Evolutionary conservation across 805 yeast species (phyloP).

Genomic region (Naumovozyma dairenensis): DNA sequence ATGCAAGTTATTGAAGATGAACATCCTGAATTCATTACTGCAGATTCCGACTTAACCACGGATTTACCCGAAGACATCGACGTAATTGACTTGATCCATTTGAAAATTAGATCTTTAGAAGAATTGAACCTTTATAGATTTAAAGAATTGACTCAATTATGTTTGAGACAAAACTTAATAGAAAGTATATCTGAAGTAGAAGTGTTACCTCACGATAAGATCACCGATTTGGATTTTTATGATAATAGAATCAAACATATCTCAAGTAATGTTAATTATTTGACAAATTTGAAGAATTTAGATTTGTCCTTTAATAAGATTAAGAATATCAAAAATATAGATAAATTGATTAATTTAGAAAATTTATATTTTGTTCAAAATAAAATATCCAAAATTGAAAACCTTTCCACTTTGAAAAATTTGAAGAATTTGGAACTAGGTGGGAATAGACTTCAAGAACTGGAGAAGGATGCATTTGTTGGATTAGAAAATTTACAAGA

Average conservation of each 20-base stretch:
- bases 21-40: constrained; percentile 44
- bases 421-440: constrained; percentile 77
- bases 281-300: constrained; percentile 45
- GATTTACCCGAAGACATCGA: constrained; percentile 49
- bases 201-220: constrained; percentile 38
- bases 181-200: constrained; percentile 67
- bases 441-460: constrained; percentile 60
- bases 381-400: constrained; percentile 62
- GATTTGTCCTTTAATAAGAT: constrained; percentile 89
- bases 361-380: constrained; percentile 84
- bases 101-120: constrained; percentile 55
- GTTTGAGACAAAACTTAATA: constrained; percentile 76
- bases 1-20: constrained; percentile 27
- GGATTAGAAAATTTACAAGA: constrained; percentile 51
- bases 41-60: constrained; percentile 57
- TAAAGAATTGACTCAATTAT: constrained; percentile 44
- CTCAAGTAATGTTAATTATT: constrained; percentile 54
- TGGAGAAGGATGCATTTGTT: constrained; percentile 35
- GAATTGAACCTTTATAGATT: constrained; percentile 53
- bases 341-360: constrained; percentile 48
- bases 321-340: constrained; percentile 72
- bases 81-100: constrained; percentile 56
- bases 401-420: constrained; percentile 44
- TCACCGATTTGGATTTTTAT: constrained; percentile 79
- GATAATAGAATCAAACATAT: constrained; percentile 88